Conservation (phyloP, 2,329 filamentous ascomycete species). For the Neofusicoccum laricinum region DNA sequence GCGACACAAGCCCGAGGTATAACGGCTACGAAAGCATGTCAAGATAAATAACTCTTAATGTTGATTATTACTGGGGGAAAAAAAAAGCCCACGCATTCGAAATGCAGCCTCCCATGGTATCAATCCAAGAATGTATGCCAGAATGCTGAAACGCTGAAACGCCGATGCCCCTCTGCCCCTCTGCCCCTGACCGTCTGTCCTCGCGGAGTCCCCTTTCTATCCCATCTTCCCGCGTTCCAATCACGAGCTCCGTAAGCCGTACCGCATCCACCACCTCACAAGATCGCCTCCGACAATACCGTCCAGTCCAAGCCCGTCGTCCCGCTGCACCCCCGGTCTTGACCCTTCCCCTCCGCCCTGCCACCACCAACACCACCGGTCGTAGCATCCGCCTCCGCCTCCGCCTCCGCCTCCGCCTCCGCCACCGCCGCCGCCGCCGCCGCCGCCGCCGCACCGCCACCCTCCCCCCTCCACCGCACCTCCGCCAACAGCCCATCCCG, state of each 20-base stretch:
- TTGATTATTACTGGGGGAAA: not conserved
- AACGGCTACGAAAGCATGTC: not conserved
- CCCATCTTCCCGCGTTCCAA: not conserved
- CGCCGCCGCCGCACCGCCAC: not conserved
- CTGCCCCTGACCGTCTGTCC: not conserved
- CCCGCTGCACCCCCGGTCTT: too few species aligned
- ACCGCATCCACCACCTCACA: not conserved
- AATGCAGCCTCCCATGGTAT: slow-evolving; percentile 10
- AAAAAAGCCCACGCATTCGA: not conserved
- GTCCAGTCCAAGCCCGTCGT: not conserved
- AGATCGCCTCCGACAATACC: not conserved
- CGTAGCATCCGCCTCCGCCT: not conserved
- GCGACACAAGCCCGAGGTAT: not conserved
- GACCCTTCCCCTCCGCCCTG: not conserved
- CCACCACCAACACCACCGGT: not conserved
- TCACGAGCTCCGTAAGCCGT: not conserved
- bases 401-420: not conserved
- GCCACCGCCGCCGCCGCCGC: not conserved
- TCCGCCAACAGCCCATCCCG: slow-evolving; percentile 13
- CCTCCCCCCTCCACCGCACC: not conserved
- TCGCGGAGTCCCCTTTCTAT: not conserved
- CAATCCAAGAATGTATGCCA: not conserved
- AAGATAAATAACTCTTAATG: not conserved
- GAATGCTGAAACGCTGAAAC: not conserved
- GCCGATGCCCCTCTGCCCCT: not conserved